Conservation (phyloP, 495 filamentous ascomycete species). For the Talaromyces wortmannii region DNA sequence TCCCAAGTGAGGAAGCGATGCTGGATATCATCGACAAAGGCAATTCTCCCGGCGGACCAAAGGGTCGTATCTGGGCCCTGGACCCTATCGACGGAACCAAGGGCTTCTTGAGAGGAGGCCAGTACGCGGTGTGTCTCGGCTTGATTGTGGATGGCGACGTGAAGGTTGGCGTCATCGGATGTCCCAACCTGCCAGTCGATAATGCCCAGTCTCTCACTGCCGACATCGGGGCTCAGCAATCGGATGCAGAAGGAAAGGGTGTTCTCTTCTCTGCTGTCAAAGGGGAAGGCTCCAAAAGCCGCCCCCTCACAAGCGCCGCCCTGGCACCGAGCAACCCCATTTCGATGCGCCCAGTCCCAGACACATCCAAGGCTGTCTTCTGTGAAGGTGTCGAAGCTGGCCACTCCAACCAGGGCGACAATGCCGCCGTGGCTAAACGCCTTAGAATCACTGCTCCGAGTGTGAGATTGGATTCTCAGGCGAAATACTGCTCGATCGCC, state of each 20-base stretch:
- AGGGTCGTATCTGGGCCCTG: conserved; percentile 89
- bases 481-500: conserved; percentile 96
- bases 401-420: conserved; percentile 82
- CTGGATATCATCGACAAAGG: conserved; percentile 79
- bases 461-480: conserved; percentile 93
- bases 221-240: conserved; percentile 60
- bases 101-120: conserved; percentile 92
- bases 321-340: conserved; percentile 59
- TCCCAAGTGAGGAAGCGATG: conserved; percentile 69
- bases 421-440: conserved; percentile 73
- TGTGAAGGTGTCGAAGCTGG: conserved; percentile 92
- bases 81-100: conserved; percentile 98
- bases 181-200: conserved; percentile 87
- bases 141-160: conserved; percentile 92
- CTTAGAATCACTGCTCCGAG: conserved; percentile 79
- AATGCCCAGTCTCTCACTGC: conserved; percentile 60
- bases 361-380: conserved; percentile 75
- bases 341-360: conserved; percentile 65
- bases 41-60: conserved; percentile 67
- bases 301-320: conserved; percentile 55
- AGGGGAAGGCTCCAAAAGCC: conserved; percentile 68
- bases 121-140: conserved; percentile 92
- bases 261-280: conserved; percentile 77
- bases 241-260: conserved; percentile 60
- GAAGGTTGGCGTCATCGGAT: conserved; percentile 88